phyloP scores from a whole-genome alignment of 495 filamentous ascomycete genomes.

The Polyplosphaeria fusca region DNA sequence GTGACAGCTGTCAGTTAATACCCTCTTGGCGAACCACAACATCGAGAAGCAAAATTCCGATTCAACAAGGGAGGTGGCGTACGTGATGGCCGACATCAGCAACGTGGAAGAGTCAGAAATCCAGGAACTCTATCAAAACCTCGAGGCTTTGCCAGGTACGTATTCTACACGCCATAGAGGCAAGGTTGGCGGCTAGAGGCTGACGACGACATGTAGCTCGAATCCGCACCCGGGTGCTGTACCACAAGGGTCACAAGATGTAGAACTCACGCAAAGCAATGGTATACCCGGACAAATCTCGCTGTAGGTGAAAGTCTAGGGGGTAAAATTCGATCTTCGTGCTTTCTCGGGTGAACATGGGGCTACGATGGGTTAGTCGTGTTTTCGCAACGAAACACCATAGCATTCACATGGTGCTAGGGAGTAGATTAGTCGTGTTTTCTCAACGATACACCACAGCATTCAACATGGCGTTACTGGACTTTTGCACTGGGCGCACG shows the following conservation, averaged over 20 bases:
- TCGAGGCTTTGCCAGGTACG: slow-evolving; percentile 81
- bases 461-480: slow-evolving; percentile 35
- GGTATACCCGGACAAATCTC: too few relatives aligned
- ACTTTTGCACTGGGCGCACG: background rate
- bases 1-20: slow-evolving; percentile 62
- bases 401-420: too few relatives aligned
- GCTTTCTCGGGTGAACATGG: too few relatives aligned
- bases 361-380: too few relatives aligned
- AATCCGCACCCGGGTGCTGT: slow-evolving; percentile 84
- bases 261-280: too few relatives aligned
- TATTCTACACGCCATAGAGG: slow-evolving; percentile 19
- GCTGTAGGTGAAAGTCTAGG: too few relatives aligned
- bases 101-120: slow-evolving; percentile 75
- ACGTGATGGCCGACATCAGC: slow-evolving; percentile 97
- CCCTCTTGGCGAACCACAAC: slow-evolving; percentile 89
- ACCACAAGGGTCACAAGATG: too few relatives aligned
- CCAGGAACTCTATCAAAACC: slow-evolving; percentile 74
- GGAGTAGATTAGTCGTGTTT: too few relatives aligned
- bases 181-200: slow-evolving; percentile 28
- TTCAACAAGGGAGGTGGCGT: slow-evolving; percentile 85
- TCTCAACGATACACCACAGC: slow-evolving; percentile 10
- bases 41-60: slow-evolving; percentile 98
- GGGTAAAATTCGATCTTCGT: too few relatives aligned
- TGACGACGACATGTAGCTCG: slow-evolving; percentile 37
- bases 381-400: too few relatives aligned